Evolutionary conservation across 2,329 filamentous ascomycete genomes (phyloP).

Genomic region (Plenodomus lindquistii): DNA sequence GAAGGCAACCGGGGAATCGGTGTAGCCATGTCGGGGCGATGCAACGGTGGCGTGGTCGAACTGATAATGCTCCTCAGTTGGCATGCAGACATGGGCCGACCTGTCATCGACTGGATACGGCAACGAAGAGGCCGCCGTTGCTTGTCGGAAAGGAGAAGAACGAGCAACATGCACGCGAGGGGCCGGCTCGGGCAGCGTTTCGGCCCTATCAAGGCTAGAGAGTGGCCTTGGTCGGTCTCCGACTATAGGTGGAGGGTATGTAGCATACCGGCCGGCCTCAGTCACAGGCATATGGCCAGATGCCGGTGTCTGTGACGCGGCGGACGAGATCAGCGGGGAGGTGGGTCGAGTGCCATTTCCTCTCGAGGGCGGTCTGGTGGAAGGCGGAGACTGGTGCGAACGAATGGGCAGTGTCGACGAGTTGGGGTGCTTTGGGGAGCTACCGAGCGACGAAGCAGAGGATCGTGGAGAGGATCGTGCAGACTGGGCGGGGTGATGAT

Average conservation of each 20-base stretch:
- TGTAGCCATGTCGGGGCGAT: conserved; percentile 25
- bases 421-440: conserved; percentile 26
- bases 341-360: conserved; percentile 23
- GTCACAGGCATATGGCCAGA: conserved; percentile 24
- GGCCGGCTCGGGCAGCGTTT: conserved; percentile 33
- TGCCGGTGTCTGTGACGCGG: conserved; percentile 19
- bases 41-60: conserved; percentile 35
- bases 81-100: conserved; percentile 44
- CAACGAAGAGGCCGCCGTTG: conserved; percentile 28
- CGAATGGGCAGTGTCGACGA: conserved; percentile 33
- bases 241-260: conserved; percentile 30
- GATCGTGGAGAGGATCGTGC: conserved; percentile 40
- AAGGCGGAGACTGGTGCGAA: conserved; percentile 25
- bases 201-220: conserved; percentile 32
- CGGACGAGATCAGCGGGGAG: conserved; percentile 31
- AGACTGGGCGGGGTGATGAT: conserved; percentile 30
- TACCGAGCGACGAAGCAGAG: conserved; percentile 36
- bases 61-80: conserved; percentile 49
- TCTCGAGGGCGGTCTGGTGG: conserved; percentile 34
- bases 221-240: conserved; percentile 30
- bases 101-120: conserved; percentile 54
- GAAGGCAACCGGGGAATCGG: conserved; percentile 25
- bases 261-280: conserved; percentile 36
- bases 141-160: conserved; percentile 35
- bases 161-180: conserved; percentile 41